Conservation (phyloP, 2,329 filamentous ascomycete genomes). For the Trichoderma arundinaceum region DNA sequence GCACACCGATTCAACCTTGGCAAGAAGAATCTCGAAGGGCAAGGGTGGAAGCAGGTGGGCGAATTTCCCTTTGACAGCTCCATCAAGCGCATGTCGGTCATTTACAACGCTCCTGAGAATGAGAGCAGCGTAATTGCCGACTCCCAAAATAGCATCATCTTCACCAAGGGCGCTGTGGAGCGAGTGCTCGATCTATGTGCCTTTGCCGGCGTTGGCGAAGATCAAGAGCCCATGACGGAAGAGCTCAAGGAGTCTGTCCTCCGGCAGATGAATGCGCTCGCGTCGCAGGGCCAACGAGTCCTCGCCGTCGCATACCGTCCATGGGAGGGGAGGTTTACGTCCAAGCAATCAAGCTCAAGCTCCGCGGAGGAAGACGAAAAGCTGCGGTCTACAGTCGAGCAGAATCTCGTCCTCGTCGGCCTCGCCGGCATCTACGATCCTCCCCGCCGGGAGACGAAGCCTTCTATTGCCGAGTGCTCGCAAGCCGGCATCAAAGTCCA, state of each 20-base stretch:
- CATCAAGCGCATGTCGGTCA: conserved; percentile 80
- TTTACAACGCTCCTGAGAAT: conserved; percentile 61
- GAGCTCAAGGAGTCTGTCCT: conserved; percentile 57
- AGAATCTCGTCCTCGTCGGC: conserved; percentile 74
- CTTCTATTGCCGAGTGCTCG: conserved; percentile 71
- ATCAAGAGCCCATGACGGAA: conserved; percentile 55
- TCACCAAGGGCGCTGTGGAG: conserved; percentile 68
- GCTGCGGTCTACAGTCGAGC: conserved; percentile 68
- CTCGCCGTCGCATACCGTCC: conserved; percentile 72
- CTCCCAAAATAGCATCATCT: conserved; percentile 57
- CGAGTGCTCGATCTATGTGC: conserved; percentile 63
- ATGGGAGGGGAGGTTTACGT: conserved; percentile 56
- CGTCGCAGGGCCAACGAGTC: conserved; percentile 72
- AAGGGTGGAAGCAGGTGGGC: conserved; percentile 66
- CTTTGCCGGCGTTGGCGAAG: conserved; percentile 51
- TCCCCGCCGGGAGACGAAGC: conserved; percentile 78
- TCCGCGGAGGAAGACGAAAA: conserved; percentile 50
- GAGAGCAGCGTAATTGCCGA: conserved; percentile 48
- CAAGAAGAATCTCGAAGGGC: conserved; percentile 57
- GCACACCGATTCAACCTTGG: conserved; percentile 69
- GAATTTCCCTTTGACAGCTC: conserved; percentile 81
- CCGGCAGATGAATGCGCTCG: conserved; percentile 63
- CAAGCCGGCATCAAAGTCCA: conserved; percentile 78
- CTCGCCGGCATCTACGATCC: conserved; percentile 87
- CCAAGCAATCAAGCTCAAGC: conserved; percentile 42